Base-by-base conservation (phyloP, 306 rosid species). In the Geum urbanum region DNA sequence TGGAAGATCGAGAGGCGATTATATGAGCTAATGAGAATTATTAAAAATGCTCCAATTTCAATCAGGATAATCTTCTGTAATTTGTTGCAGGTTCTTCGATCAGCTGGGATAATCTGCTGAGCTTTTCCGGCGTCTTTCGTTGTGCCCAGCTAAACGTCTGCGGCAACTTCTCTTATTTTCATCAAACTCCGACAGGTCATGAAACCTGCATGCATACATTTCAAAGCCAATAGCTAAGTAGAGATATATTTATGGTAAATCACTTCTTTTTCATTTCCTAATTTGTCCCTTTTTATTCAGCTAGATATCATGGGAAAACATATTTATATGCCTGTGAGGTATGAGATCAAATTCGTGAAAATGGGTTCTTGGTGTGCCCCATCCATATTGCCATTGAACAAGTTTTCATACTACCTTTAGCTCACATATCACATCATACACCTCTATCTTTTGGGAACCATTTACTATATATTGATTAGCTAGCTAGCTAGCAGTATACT, bases 91-190 rank as follows among this genome's bases (percentile, higher is more conserved):
- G 18, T 35, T 14, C 20, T 76, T 50, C 18, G 5, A 37, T 84
- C 76, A 82, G 71, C 65, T 58, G 45, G 76, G 83, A 61, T 46
- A 74, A 4, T 90, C 96, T 0, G 94, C 55, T n/a, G 85, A 64
- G 81, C 52, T 83, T 64, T 87, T 95, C 84, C 99, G 80, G 16
- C 99, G 95, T 84, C 97, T 84, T 78, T 87, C 86, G 20, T 95
- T 95, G 71, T 91, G 99, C 69, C 97, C 99, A 9, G 96, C 99
- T 81, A 95, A 80, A 24, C 99, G 92, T 74, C 85, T 87, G 47
- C 99, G 86, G 15, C 99, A 95, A 57, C 99, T 95, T 79, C 87
- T 87, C 74, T 95, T 95, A 5, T 77, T 27, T 15, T 86, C 91
- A 83, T 95, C 99, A 66, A 95, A 95, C 84, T 89, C 97, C 13